Evolutionary conservation across 1,284 basidiomycete species (phyloP).

Genomic region (Trichosporon sp.): DNA sequence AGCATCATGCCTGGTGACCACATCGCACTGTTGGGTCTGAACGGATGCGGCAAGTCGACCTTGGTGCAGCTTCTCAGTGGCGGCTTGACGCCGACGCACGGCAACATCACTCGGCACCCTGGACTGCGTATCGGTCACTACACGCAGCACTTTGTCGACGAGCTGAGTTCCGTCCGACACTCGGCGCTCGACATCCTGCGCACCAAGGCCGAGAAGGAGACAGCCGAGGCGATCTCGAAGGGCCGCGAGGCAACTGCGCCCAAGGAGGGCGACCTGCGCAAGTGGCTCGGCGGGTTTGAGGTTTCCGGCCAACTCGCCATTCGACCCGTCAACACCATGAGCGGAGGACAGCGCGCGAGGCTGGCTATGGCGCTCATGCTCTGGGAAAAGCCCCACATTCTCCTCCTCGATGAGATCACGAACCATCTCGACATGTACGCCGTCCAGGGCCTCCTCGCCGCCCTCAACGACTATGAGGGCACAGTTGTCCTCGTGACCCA

Average conservation of each 20-base stretch:
- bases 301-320: conserved; percentile 60
- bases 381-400: conserved; percentile 46
- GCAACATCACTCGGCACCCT: conserved; percentile 65
- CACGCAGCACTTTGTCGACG: conserved; percentile 56
- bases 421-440: conserved; percentile 72
- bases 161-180: conserved; percentile 58
- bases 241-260: conserved; percentile 6
- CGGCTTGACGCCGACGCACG: conserved; percentile 60
- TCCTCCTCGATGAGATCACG: conserved; percentile 68
- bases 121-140: conserved; percentile 63
- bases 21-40: conserved; percentile 64
- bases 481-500: conserved; percentile 70
- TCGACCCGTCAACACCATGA: conserved; percentile 27
- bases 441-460: conserved; percentile 64
- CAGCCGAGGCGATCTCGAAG: conserved; percentile 18
- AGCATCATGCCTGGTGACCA: conserved; percentile 64
- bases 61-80: conserved; percentile 65
- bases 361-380: conserved; percentile 52
- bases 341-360: conserved; percentile 61
- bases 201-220: conserved; percentile 17
- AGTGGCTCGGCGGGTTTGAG: conserved; percentile 62
- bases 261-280: conserved; percentile 59
- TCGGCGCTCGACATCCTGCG: conserved; percentile 17
- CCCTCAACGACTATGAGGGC: conserved; percentile 64
- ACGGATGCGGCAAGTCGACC: conserved; percentile 66